A percentile compares a stretch with the other conserved stretches of the same genome.
Evolutionary conservation across 1,284 basidiomycete genomes (phyloP).

Genomic region (Mycena citricolor): DNA sequence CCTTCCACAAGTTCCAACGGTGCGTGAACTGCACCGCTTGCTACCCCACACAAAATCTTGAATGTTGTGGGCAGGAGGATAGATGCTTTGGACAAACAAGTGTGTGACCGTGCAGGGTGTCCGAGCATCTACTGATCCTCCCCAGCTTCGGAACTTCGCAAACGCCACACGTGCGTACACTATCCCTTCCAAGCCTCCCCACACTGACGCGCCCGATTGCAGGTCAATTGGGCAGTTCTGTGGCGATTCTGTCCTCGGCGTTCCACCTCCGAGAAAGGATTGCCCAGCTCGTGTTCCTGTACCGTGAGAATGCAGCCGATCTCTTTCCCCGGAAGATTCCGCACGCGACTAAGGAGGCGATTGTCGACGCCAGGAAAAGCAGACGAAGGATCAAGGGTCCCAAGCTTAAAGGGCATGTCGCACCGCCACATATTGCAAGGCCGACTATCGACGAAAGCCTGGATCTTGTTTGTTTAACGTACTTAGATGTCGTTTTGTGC

Average conservation of each 20-base stretch:
- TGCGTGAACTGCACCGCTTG: conserved; percentile 27
- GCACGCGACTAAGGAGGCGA: conserved; percentile 43
- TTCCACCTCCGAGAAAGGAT: conserved; percentile 68
- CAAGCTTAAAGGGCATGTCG: conserved; percentile 27
- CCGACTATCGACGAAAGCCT: conserved; percentile 54
- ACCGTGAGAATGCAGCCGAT: conserved; percentile 68
- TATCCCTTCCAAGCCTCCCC: not conserved
- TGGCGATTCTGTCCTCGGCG: conserved; percentile 69
- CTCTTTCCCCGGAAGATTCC: conserved; percentile 64
- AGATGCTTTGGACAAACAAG: conserved; percentile 65
- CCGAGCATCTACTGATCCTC: conserved; percentile 1
- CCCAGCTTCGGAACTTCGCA: conserved; percentile 67
- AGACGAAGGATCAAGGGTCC: conserved; percentile 32
- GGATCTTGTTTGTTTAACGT: conserved; percentile 37
- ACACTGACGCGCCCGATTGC: not conserved
- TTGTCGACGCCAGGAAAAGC: conserved; percentile 35
- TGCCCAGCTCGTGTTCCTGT: conserved; percentile 62
- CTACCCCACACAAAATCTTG: too few species aligned
- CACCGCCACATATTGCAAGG: conserved; percentile 47
- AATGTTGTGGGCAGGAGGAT: conserved; percentile 48
- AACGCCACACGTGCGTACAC: conserved; percentile 53
- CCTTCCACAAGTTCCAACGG: conserved; percentile 62
- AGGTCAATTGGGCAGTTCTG: conserved; percentile 63
- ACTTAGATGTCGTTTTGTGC: too few species aligned
- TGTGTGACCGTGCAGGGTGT: conserved; percentile 30